Conservation (phyloP, 2,329 filamentous ascomycete genomes). For the Aspergillus caelatus region DNA sequence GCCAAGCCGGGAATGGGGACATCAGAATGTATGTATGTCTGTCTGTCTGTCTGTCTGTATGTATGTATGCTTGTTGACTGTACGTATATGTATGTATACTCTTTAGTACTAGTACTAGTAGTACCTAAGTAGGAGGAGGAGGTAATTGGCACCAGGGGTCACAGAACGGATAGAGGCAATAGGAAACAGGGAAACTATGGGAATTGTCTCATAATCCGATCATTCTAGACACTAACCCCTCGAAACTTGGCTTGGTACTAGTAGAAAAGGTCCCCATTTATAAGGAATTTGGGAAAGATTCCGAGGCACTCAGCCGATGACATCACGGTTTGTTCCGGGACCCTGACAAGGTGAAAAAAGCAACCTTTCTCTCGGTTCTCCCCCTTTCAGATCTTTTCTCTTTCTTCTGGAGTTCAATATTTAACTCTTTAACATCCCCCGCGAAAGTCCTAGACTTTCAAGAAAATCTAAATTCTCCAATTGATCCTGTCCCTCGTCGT, state of each 20-base stretch:
- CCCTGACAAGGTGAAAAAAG: background rate
- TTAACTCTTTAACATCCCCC: background rate
- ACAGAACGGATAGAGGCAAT: too few species aligned
- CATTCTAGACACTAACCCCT: background rate
- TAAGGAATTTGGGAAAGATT: background rate
- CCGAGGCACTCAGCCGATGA: background rate
- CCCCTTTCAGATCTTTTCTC: background rate
- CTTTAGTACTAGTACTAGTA: too few species aligned
- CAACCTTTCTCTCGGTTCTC: background rate
- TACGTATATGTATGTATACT: too few species aligned
- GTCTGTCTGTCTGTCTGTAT: too few species aligned
- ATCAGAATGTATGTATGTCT: background rate
- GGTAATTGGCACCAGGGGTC: too few species aligned
- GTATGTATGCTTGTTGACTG: too few species aligned
- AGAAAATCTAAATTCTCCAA: background rate
- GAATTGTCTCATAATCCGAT: background rate
- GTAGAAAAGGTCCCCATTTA: background rate
- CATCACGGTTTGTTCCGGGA: background rate
- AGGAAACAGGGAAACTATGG: background rate
- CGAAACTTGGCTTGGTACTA: background rate
- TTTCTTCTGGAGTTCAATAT: background rate
- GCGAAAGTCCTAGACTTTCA: background rate
- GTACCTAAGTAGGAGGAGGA: too few species aligned
- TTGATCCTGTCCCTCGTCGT: background rate
- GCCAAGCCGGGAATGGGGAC: background rate